Evolutionary conservation across 1,284 basidiomycete genomes (phyloP), one percentile per base, ranked within the genome.

Genomic region (Moesziomyces globuligerus): DNA sequence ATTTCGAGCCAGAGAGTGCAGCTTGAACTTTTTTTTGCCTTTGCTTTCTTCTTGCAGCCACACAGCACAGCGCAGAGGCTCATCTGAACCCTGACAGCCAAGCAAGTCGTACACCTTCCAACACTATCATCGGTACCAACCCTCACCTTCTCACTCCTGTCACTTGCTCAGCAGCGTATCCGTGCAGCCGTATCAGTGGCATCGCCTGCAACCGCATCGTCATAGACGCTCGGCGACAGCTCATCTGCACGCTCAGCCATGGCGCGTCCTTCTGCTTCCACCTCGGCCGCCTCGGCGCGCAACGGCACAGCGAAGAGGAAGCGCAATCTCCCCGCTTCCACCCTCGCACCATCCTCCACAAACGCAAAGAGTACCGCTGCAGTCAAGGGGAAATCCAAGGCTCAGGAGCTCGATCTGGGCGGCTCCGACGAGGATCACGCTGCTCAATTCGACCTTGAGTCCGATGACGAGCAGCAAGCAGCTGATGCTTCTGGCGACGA

Each of bases 381-480:
- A 28, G 23, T 32, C 24, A 61, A 61, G 42, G 47, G 46, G 29
- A 69, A 61, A 37, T 47, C 48, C 9, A 60, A 67, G 26, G 45
- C 48, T 17, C 48, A 45, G 8, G 37, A 67, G 32, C 64, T 67
- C 21, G 43, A 58, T 23, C 58, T 61, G n/a, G 51, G 23, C 28
- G 52, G 34, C n/a, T 36, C 36, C 4, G 53, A 65, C 36, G 61
- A 68, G 8, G 52, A 71, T n/a, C 43, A 71, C 7, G 40, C 46
- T n/a, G 52, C 17, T 21, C 54, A 67, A n/a, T 39, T 49, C 13
- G 64, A 65, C 24, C 50, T 66, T 18, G 74, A 68, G 7, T 66
- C 55, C 23, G 66, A 74, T 28, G 68, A 72, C n/a, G 78, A 75
- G 20, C 68, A 68, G 13, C 62, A 70, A 20, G 38, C 54, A 2